These are phyloP conservation scores for Cystoisospora suis DNA, from an alignment of 169 alveolate species.

Conservation along the genomic window DNA sequence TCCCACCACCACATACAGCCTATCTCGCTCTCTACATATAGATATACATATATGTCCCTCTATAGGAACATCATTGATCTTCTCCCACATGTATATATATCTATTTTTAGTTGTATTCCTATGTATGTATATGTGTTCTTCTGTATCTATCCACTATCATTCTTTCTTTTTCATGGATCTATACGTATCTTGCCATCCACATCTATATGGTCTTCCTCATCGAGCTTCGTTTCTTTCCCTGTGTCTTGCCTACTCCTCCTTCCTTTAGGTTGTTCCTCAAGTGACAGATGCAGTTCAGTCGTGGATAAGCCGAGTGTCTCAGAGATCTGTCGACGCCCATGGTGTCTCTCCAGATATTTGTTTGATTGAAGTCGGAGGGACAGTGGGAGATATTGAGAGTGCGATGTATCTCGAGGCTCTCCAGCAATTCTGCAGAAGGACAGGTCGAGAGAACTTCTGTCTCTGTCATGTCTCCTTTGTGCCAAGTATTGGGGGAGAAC, in stretches of 20 bases:
- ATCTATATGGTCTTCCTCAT: not conserved
- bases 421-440: slow-evolving; percentile 83
- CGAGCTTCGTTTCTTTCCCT: not conserved
- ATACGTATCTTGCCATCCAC: not conserved
- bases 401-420: slow-evolving; percentile 92
- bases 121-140: too few relatives aligned
- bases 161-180: not conserved
- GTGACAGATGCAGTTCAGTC: slow-evolving; percentile 79
- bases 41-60: not conserved
- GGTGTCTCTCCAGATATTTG: slow-evolving; percentile 88
- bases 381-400: slow-evolving; percentile 96
- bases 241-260: not conserved
- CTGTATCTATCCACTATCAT: not conserved
- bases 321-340: slow-evolving; percentile 61
- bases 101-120: too few relatives aligned
- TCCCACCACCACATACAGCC: too few relatives aligned
- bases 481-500: slow-evolving; percentile 81
- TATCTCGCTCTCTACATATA: too few relatives aligned
- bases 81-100: too few relatives aligned
- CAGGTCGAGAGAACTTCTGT: slow-evolving; percentile 88
- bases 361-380: slow-evolving; percentile 95
- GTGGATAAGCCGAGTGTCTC: slow-evolving; percentile 86
- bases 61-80: not conserved
- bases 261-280: slow-evolving; percentile 73
- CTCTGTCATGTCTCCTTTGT: slow-evolving; percentile 67